Base-by-base conservation (phyloP, 495 filamentous ascomycete genomes). In the Xylaria palmicola region DNA sequence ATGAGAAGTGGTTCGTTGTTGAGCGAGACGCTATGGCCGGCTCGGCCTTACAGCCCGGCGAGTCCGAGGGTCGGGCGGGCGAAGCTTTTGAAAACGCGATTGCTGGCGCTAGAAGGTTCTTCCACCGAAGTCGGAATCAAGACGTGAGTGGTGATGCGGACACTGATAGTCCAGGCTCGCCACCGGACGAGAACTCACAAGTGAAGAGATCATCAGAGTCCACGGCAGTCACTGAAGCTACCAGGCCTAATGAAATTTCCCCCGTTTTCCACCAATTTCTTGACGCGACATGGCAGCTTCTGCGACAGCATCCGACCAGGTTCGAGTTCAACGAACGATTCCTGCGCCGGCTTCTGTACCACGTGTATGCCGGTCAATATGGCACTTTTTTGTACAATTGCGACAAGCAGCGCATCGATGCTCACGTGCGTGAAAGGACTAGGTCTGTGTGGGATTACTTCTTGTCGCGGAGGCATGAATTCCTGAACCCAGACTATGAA, bases 301-400 rank as follows among this genome's bases (percentile, higher is more conserved):
- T 96, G 13, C 78, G 88, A 53, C 95, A 98, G 65, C 79, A 96
- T 64, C 93, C 94, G 0, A 90, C 86, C 27, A 85, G 94, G 1
- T 99, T 99, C 68, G 93, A 99, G 68, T 99, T 93, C 76, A 98
- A 96, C 63, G 95, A 98, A 68, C 87, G 93, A 1, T 97, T 99
- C 71, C 81, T 99, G 9, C 85, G 92, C 4, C 86, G 95, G 9
- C 74, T 99, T 4, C 81, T 97, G 5, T 99, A 97, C 68, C 95
- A 99, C 67, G 84, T 96, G 1, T 94, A 98, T 66, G 91, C 92
- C 3, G 97, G 93, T 62, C 95, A 99, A 70, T 99, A 96, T 62
- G 95, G 95, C 43, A 97, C 92, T 1, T 99, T 99, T 70, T 79
- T 99, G 39, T 96, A 88, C 76, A 96, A 99, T 77, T 93, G 85